Base-by-base conservation (phyloP, 2,329 filamentous ascomycete species). In the Aspergillus melleus region DNA sequence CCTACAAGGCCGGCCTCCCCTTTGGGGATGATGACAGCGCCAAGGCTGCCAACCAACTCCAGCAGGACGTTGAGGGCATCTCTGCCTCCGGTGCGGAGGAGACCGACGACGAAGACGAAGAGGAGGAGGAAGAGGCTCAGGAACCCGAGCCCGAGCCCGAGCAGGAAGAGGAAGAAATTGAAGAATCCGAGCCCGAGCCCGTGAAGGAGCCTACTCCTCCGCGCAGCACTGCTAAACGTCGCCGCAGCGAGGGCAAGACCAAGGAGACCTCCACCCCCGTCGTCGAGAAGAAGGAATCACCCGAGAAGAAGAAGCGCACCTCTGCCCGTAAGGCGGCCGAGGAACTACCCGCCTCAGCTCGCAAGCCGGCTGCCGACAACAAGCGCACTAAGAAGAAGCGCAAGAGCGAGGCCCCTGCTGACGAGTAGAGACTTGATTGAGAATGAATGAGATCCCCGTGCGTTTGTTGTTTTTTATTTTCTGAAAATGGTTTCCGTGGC, bases 1-100 rank as follows among this genome's bases (percentile, higher is more conserved):
- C 78, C 3, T 89, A 88, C 77, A 83, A 85, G 69, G 81, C 81
- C 54, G 78, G 77, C n/a, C 75, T 74, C 49, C 76, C 76, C 14
- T 72, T 79, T 55, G 74, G 72, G 19, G 71, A 76, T 36, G 80
- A 82, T 52, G 74, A 80, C 0, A 74, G 76, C 49, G 76, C 78
- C 61, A 77, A 78, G 19, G 74, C 74, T 12, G 74, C 72, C 42
- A 71, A 64, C 51, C 77, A 77, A 70, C 77, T 78, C 30, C 77
- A 79, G 55, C 74, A 79, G 61, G 73, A 75, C 46, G 74, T 75
- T 29, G 76, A 74, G 12, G 74, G 72, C 29, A 75, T 71, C 8
- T 74, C 76, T 42, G 69, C 64, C 9, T 66, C 69, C 20, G 69
- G 64, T 5, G 66, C 70, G 16, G 73, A 71, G n/a, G 74, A 69